These are phyloP conservation scores for Obba rivulosa DNA, from an alignment of 768 basidiomycete species.

Conservation along the genomic window DNA sequence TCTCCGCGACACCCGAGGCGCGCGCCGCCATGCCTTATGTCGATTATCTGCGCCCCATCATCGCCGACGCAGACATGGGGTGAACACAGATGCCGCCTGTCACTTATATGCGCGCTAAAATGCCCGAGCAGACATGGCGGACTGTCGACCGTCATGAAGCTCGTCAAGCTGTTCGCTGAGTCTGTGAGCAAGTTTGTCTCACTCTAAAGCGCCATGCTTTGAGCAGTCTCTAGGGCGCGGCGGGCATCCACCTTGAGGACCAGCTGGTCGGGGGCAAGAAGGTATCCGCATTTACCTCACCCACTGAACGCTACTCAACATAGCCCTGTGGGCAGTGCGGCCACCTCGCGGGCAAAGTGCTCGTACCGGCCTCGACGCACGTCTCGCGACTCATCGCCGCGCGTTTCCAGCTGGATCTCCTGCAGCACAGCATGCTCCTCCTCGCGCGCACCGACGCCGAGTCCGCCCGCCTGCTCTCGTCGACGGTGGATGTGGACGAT, in stretches of 20 bases:
- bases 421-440: constrained; percentile 82
- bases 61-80: constrained; percentile 96
- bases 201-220: background rate
- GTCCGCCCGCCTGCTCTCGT: constrained; percentile 77
- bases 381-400: constrained; percentile 79
- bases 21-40: constrained; percentile 70
- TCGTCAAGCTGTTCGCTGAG: constrained; percentile 93
- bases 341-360: constrained; percentile 86
- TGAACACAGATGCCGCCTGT: constrained; percentile 23
- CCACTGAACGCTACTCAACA: no score
- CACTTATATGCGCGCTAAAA: constrained; percentile 3
- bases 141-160: constrained; percentile 90
- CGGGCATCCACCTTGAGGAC: constrained; percentile 91
- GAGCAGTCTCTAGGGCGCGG: constrained; percentile 54
- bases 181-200: constrained; percentile 40
- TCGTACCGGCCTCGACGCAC: constrained; percentile 87
- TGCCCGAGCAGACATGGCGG: constrained; percentile 70
- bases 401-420: constrained; percentile 86
- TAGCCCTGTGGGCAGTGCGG: constrained; percentile 54
- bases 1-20: constrained; percentile 56
- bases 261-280: constrained; percentile 95
- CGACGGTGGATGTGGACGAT: constrained; percentile 77
- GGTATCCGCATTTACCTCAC: constrained; percentile 26
- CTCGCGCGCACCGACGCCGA: constrained; percentile 94
- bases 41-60: constrained; percentile 88